Evolutionary conservation across 2,329 filamentous ascomycete species (phyloP).

Genomic region (Phialophora verrucosa): DNA sequence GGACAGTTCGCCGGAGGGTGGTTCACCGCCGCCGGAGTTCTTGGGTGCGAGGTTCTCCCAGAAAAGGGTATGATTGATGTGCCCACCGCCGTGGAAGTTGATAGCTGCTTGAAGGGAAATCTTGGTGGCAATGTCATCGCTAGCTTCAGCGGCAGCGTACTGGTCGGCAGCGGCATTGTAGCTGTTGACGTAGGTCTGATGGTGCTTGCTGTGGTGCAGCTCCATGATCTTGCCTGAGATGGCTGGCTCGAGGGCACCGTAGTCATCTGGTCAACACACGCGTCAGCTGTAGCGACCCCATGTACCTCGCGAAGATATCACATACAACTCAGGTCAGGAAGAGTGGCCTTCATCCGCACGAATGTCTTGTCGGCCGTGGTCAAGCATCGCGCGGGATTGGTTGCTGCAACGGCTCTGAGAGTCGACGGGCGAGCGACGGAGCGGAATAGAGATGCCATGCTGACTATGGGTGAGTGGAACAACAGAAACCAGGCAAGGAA

Average conservation of each 20-base stretch:
- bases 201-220: conserved; percentile 90
- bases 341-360: conserved; percentile 84
- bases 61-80: conserved; percentile 92
- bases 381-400: conserved; percentile 59
- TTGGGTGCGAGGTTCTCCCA: conserved; percentile 73
- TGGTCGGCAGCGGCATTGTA: conserved; percentile 78
- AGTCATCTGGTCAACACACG: conserved; percentile 73
- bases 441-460: conserved; percentile 79
- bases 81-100: conserved; percentile 88
- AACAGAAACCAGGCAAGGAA: background rate
- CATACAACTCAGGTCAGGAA: conserved; percentile 84
- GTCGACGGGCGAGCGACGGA: conserved; percentile 72
- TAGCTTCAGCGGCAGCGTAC: conserved; percentile 62
- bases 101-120: conserved; percentile 72
- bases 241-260: conserved; percentile 84
- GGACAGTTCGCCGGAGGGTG: conserved; percentile 62
- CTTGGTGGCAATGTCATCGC: conserved; percentile 66
- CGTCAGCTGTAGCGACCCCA: conserved; percentile 8
- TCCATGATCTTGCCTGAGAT: conserved; percentile 93
- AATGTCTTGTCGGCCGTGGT: conserved; percentile 75
- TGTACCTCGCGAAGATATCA: conserved; percentile 24
- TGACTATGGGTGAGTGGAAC: conserved; percentile 6
- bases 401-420: conserved; percentile 65
- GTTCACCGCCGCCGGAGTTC: conserved; percentile 66
- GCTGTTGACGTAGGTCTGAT: conserved; percentile 89